Evolutionary conservation across 108 stramenopile genomes (phyloP).

Genomic region (Aurantiochytrium sp.): DNA sequence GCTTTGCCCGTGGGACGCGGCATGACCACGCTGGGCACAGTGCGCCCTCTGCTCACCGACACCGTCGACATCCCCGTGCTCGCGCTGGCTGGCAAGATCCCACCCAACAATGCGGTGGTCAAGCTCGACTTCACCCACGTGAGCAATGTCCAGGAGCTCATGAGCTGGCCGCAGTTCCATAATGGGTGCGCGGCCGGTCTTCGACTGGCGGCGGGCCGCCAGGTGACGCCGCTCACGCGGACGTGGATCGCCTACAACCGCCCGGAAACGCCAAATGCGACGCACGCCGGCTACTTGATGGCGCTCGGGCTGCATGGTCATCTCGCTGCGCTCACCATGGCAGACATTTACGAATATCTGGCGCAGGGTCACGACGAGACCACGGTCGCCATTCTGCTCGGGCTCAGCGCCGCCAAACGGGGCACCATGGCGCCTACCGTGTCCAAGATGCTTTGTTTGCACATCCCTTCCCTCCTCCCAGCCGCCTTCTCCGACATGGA

Average conservation of each 20-base stretch:
- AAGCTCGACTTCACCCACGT: slow-evolving; percentile 66
- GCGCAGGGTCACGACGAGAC: slow-evolving; percentile 89
- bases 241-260: slow-evolving; percentile 94
- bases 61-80: slow-evolving; percentile 78
- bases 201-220: slow-evolving; percentile 54
- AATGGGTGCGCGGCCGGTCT: slow-evolving; percentile 95
- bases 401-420: slow-evolving; percentile 88
- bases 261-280: slow-evolving; percentile 43
- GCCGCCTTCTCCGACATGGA: slow-evolving; percentile 77
- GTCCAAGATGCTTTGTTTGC: slow-evolving; percentile 94
- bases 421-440: slow-evolving; percentile 81
- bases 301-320: slow-evolving; percentile 90
- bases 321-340: slow-evolving; percentile 79
- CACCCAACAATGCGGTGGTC: slow-evolving; percentile 78
- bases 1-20: slow-evolving; percentile 84
- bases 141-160: slow-evolving; percentile 64
- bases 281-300: slow-evolving; percentile 84
- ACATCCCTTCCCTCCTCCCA: slow-evolving; percentile 89
- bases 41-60: slow-evolving; percentile 63
- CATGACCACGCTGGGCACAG: slow-evolving; percentile 89
- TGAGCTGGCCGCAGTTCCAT: slow-evolving; percentile 95
- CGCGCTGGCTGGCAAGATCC: slow-evolving; percentile 77
- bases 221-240: slow-evolving; percentile 66
- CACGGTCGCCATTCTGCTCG: slow-evolving; percentile 86
- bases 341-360: slow-evolving; percentile 92